Percentiles rank a stretch among this genome's conserved stretches.
These are phyloP conservation scores for Bolboschoenoplectus hybrid DNA, from an alignment of 202 grass and related monocot species.

Conservation along the genomic window DNA sequence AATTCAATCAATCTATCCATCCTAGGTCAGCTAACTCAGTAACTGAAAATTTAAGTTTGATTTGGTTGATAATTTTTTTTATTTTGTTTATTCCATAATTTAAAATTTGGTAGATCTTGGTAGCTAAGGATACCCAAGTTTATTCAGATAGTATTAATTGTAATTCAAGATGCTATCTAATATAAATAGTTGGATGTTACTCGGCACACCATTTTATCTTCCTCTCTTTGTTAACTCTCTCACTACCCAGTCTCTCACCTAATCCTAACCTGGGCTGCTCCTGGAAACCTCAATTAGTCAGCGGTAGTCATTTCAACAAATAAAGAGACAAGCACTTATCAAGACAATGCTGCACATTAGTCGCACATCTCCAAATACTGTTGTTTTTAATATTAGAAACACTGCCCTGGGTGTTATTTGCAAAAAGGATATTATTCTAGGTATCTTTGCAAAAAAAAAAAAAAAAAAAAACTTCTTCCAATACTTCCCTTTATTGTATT, in stretches of 20 bases:
- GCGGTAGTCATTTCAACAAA: background rate
- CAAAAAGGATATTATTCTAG: constrained; percentile 2
- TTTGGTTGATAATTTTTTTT: background rate
- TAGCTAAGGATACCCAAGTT: too few relatives aligned
- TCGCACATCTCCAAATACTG: background rate
- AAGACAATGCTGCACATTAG: background rate
- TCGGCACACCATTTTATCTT: background rate
- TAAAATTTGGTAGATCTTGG: background rate
- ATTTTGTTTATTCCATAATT: background rate
- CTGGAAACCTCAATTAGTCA: background rate
- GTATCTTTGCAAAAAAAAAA: background rate
- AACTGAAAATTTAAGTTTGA: background rate
- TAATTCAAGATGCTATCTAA: too few relatives aligned
- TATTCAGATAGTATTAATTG: too few relatives aligned
- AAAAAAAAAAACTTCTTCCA: background rate
- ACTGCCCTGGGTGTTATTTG: background rate
- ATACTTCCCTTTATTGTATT: background rate
- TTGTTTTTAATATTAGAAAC: background rate
- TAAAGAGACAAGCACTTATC: background rate
- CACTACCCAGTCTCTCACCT: background rate
- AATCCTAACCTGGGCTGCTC: background rate
- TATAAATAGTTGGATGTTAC: too few relatives aligned
- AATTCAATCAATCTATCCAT: background rate
- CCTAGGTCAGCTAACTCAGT: background rate
- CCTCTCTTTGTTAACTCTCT: constrained; percentile 6